Evolutionary conservation across 148 eudicot species (phyloP), one percentile per base, ranked within the genome.

Genomic region (Amaranthus hypochondriacus): DNA sequence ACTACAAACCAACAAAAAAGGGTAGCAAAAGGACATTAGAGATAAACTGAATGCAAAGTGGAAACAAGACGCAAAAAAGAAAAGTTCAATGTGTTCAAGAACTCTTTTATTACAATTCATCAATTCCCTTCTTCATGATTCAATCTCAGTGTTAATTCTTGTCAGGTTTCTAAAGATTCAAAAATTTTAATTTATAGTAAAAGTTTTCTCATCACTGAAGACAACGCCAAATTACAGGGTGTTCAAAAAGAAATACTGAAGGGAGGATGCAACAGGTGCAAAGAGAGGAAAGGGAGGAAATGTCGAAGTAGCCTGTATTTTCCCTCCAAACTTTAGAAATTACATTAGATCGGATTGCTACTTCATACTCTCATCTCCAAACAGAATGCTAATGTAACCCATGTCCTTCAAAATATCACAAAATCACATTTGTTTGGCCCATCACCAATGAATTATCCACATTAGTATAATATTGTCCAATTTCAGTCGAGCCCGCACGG

Each of bases 381-480:
- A 49, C n/a, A 7, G 12, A 51, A 5, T 54, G 14, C 6, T 1
- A 49, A 48, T 14, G 13, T 7, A 52, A 52, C 21, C 44, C 65
- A 28, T 64, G 11, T 5, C 65, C 46, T 39, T 57, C 70, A 67
- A 72, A 52, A 59, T 46, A 56, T 66, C 56, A 57, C 15, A 71
- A 65, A 59, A 72, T 15, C 60, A 18, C 42, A 14, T 43, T 63
- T 28, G 39, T 28, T 28, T 28, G 39, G 39, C 39, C 39, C 39
- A 28, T 2, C 39, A 28, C 39, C 39, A 28, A 28, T 28, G 39
- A 28, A 28, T 28, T 28, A 28, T 28, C 39, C 39, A 28, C 39
- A 28, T 28, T 28, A 28, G 39, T 28, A 28, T 28, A 28, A 28
- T 28, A 28, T 28, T 28, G 39, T 28, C 39, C 39, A 28, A 28